A percentile compares a stretch with the other conserved stretches of the same genome.
These are phyloP conservation scores for Sporobolus alterniflorus DNA, from an alignment of 202 grass and related monocot genomes.

Conservation along the genomic window DNA sequence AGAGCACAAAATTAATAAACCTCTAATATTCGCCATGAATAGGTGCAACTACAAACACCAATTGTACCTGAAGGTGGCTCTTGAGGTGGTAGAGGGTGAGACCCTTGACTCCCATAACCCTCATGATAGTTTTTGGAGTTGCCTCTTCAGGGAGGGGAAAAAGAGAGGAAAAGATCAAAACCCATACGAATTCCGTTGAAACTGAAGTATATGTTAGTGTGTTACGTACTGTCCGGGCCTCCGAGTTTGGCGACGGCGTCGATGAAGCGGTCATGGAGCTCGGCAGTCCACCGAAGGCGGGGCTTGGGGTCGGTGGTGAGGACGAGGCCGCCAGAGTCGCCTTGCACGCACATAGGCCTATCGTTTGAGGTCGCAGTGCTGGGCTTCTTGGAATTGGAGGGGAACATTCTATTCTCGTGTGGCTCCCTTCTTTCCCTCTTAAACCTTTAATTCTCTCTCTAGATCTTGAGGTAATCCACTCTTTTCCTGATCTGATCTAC, in stretches of 20 bases:
- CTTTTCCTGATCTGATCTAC: constrained; percentile 41
- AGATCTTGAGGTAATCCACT: constrained; percentile 33
- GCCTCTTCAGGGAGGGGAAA: constrained; percentile 59
- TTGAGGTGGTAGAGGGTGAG: constrained; percentile 98
- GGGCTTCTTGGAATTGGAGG: constrained; percentile 77
- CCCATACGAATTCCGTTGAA: background rate
- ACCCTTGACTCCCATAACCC: constrained; percentile 98
- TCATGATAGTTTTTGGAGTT: constrained; percentile 99
- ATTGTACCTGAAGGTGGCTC: constrained; percentile 92
- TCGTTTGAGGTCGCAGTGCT: constrained; percentile 66
- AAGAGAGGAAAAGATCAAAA: constrained; percentile 8
- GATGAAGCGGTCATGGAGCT: constrained; percentile 98
- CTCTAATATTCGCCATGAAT: constrained; percentile 23
- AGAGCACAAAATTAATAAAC: background rate
- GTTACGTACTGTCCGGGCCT: constrained; percentile 80
- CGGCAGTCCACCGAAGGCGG: constrained; percentile 95
- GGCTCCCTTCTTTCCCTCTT: constrained; percentile 47
- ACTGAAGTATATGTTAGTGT: background rate
- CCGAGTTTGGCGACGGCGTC: constrained; percentile 95
- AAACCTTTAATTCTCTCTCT: constrained; percentile 47
- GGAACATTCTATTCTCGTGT: constrained; percentile 86
- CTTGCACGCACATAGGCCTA: constrained; percentile 80
- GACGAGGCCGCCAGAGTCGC: constrained; percentile 91
- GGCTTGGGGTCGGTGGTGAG: constrained; percentile 99
- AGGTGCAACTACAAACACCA: background rate